Evolutionary conservation across 495 filamentous ascomycete genomes (phyloP).

Genomic region (Parachaetomium inaequale): DNA sequence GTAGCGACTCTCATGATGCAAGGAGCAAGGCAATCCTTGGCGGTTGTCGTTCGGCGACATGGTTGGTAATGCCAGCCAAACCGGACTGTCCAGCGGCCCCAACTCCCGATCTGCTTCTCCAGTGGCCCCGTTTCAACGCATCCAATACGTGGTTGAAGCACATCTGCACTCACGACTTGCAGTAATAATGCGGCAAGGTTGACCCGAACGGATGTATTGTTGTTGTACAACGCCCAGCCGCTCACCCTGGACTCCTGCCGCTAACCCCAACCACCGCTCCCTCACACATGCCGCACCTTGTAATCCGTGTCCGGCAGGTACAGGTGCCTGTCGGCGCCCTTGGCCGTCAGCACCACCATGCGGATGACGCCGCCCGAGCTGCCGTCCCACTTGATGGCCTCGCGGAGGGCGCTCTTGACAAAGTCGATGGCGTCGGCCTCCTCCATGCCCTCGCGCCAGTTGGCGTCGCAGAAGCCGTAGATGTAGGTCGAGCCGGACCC

Average conservation of each 20-base stretch:
- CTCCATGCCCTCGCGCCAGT: conserved; percentile 95
- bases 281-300: conserved; percentile 45
- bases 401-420: conserved; percentile 81
- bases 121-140: no score
- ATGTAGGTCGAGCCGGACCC: conserved; percentile 98
- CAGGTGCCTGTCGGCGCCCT: conserved; percentile 83
- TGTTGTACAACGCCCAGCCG: conserved; percentile 14
- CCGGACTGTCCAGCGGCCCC: no score
- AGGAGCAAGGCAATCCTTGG: no score
- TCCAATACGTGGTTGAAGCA: not conserved
- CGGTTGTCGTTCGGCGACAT: no score
- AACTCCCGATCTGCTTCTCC: no score
- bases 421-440: conserved; percentile 90
- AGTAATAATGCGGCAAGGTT: not conserved
- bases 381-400: conserved; percentile 99
- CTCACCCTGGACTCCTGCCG: not conserved
- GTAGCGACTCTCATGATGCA: no score
- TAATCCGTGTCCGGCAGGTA: conserved; percentile 89
- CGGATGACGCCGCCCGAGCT: conserved; percentile 97
- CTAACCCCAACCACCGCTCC: not conserved
- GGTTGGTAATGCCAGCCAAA: no score
- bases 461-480: conserved; percentile 94
- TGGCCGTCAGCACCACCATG: conserved; percentile 87
- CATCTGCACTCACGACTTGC: not conserved
- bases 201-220: conserved; percentile 8